These are phyloP conservation scores for Coniferiporia weirii DNA, from an alignment of 1,284 basidiomycete genomes.

Conservation along the genomic window DNA sequence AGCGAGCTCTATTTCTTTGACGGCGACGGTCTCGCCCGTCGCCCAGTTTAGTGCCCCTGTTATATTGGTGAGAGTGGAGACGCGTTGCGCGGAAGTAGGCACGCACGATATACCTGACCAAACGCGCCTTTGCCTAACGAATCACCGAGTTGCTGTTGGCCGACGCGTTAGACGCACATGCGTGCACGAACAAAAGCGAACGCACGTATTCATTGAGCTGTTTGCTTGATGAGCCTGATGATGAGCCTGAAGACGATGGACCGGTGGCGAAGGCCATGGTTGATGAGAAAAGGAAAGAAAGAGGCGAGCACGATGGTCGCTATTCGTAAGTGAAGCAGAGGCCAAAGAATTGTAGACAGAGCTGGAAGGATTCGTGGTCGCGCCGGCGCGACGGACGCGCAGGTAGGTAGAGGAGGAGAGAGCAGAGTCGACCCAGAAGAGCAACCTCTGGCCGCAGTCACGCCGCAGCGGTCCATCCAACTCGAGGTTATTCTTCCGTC, in stretches of 20 bases:
- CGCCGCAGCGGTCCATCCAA: background rate
- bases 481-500: too few relatives aligned
- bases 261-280: slow-evolving; percentile 14
- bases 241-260: slow-evolving; percentile 1
- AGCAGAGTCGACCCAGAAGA: slow-evolving; percentile 1
- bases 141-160: slow-evolving; percentile 82
- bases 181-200: background rate
- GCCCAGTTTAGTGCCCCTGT: slow-evolving; percentile 91
- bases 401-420: background rate
- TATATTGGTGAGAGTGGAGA: background rate
- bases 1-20: slow-evolving; percentile 91
- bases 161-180: background rate
- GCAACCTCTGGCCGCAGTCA: background rate
- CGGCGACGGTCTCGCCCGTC: slow-evolving; percentile 92
- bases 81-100: background rate
- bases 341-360: background rate
- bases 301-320: background rate
- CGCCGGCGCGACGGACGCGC: slow-evolving; percentile 19
- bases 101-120: slow-evolving; percentile 88
- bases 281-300: background rate
- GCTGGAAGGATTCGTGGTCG: slow-evolving; percentile 6
- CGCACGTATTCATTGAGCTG: slow-evolving; percentile 17
- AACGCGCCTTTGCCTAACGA: slow-evolving; percentile 93
- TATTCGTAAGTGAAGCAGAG: background rate
- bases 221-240: slow-evolving; percentile 6